Conservation (phyloP, 768 basidiomycete genomes). For the Lyophyllum shimeji region DNA sequence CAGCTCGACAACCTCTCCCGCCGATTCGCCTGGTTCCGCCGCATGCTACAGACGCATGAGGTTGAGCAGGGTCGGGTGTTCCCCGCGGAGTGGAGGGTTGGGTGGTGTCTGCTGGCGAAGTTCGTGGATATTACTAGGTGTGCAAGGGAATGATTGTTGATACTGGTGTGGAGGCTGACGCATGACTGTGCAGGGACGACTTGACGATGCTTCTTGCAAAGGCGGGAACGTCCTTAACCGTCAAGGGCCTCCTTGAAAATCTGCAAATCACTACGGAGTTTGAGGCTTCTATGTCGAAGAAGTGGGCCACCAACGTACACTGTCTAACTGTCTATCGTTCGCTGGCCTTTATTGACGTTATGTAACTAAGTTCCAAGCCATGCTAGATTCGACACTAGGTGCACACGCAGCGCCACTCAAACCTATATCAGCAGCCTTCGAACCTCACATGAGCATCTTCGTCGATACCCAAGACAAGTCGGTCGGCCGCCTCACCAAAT, state of each 20-base stretch:
- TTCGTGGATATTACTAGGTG: constrained; percentile 93
- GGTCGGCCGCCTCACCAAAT: constrained; percentile 15
- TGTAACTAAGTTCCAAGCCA: constrained; percentile 65
- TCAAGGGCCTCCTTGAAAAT: constrained; percentile 81
- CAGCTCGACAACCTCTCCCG: constrained; percentile 93
- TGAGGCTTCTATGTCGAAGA: constrained; percentile 76
- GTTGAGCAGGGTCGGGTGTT: constrained; percentile 83
- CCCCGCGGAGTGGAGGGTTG: constrained; percentile 84
- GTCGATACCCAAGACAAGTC: constrained; percentile 97
- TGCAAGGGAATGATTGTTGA: constrained; percentile 1
- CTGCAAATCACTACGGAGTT: constrained; percentile 88
- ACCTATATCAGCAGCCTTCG: constrained; percentile 87
- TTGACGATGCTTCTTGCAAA: constrained; percentile 79
- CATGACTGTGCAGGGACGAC: constrained; percentile 62
- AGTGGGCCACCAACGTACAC: constrained; percentile 74
- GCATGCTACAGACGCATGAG: constrained; percentile 83
- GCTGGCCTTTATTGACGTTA: background rate
- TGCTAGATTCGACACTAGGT: constrained; percentile 54
- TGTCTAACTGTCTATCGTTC: background rate
- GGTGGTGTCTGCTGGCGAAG: constrained; percentile 75
- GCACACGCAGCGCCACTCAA: constrained; percentile 54
- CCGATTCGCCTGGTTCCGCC: constrained; percentile 93
- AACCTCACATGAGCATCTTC: constrained; percentile 89
- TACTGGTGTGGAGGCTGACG: background rate
- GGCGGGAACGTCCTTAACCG: constrained; percentile 66